Evolutionary conservation across 2,329 filamentous ascomycete species (phyloP), one percentile per base, ranked within the genome.

Genomic region (Epichloe gansuensis): DNA sequence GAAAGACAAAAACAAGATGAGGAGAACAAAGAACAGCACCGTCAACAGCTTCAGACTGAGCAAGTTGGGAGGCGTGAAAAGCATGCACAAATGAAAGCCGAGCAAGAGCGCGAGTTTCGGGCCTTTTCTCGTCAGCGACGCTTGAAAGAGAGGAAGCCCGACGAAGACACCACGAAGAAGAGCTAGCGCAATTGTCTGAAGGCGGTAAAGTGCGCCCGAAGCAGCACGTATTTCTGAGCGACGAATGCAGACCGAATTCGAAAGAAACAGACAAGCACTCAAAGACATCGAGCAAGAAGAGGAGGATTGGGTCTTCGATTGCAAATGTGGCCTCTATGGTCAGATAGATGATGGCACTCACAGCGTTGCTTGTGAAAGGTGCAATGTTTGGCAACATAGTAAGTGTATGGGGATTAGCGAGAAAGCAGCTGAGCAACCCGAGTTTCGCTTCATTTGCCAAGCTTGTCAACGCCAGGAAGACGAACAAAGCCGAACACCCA

Each of bases 371-470:
- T 98, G 93, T 69, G 93, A 98, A 64, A 83, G 77, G 59, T 98
- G 93, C 73, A 94, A 85, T 64, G 85, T 95, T 47, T 98, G 93
- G 93, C 91, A 97, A 66, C 93, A 98, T 65, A 95, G 90, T 74
- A 88, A 86, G 61, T 98, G 93, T 64, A 79, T 95, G 55, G 85
- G 84, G 42, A 86, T 97, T 57, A 78, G 80, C 46, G 80, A 94
- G 61, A 72, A 78, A 55, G 86, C 91, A 56, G 91, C 90, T 0
- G 91, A 95, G 58, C 77, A 83, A 46, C 82, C 88, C 1, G 87
- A 94, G 58, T 97, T 97, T 62, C 83, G 88, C 56, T 95, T 95
- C 63, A 69, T 95, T 58, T 97, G 91, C 70, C 73, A 73, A 37
- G 82, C 85, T 47, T 98, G 93, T 72, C 82, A 80, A 60, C 81